Conservation (phyloP, 257 asterid genomes). For the Lycium ferocissimum region DNA sequence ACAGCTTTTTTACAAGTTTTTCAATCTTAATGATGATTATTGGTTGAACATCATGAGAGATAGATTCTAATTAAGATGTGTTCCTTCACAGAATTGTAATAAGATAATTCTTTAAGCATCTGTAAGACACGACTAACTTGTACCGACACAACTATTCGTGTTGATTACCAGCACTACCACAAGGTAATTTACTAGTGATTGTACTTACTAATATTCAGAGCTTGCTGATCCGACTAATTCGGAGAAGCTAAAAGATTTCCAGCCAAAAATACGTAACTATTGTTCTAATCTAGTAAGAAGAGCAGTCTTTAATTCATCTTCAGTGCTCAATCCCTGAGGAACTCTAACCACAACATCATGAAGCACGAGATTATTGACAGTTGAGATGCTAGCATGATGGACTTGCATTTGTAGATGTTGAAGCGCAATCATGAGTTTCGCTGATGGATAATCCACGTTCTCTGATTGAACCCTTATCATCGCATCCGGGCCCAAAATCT, state of each 20-base stretch:
- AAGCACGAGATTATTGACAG: conserved; percentile 65
- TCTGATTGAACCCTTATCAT: conserved; percentile 80
- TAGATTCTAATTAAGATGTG: too few species aligned
- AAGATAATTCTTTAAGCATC: background rate
- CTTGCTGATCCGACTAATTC: background rate
- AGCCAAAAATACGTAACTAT: background rate
- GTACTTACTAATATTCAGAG: background rate
- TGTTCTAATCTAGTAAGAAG: conserved; percentile 48
- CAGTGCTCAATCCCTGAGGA: conserved; percentile 50
- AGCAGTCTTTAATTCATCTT: conserved; percentile 53
- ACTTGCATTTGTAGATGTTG: conserved; percentile 63
- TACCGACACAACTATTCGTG: background rate
- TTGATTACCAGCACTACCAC: background rate
- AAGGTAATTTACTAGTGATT: background rate
- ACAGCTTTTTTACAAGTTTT: background rate
- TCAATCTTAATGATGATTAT: background rate
- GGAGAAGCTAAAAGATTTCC: background rate
- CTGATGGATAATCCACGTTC: conserved; percentile 53
- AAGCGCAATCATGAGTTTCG: conserved; percentile 64
- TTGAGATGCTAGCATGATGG: conserved; percentile 82
- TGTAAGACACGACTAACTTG: background rate
- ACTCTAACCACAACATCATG: conserved; percentile 70
- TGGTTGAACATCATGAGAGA: background rate
- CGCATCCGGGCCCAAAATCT: conserved; percentile 67
- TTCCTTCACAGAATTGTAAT: too few species aligned